Percentiles rank a stretch among this genome's conserved stretches.
These are phyloP conservation scores for Rhododendron simsii DNA, from an alignment of 148 eudicot genomes.

Conservation along the genomic window DNA sequence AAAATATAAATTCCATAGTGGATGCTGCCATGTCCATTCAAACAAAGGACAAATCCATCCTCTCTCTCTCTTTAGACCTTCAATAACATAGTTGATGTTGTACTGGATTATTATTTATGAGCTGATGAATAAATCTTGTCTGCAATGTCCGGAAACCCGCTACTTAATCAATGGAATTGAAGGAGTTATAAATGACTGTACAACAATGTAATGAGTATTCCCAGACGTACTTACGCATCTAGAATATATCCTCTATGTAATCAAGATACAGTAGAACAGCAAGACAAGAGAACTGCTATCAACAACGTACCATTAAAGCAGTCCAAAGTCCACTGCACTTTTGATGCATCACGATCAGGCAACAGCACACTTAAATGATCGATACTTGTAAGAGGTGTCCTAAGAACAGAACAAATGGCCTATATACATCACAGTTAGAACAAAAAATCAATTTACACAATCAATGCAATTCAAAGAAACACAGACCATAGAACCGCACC, in stretches of 20 bases:
- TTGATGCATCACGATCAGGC: slow-evolving; percentile 66
- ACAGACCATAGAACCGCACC: slow-evolving; percentile 31
- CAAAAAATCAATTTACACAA: neutral
- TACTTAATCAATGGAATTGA: neutral
- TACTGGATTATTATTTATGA: neutral
- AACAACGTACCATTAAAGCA: slow-evolving; percentile 59
- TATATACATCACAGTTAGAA: slow-evolving; percentile 22
- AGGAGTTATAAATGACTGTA: neutral
- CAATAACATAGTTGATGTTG: neutral
- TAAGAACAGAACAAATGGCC: slow-evolving; percentile 91
- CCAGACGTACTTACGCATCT: neutral
- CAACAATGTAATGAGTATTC: neutral
- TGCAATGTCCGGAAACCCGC: neutral
- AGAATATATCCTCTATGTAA: neutral
- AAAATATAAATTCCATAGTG: neutral
- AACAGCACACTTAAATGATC: slow-evolving; percentile 62
- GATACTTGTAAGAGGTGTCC: slow-evolving; percentile 74
- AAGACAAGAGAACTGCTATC: neutral
- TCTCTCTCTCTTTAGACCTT: neutral
- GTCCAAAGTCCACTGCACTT: slow-evolving; percentile 80
- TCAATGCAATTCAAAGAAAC: neutral
- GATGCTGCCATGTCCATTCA: neutral
- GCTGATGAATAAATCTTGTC: neutral
- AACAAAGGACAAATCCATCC: neutral
- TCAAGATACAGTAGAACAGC: neutral